Base-by-base conservation (phyloP, 2,329 filamentous ascomycete species). In the Diaporthe sp. region DNA sequence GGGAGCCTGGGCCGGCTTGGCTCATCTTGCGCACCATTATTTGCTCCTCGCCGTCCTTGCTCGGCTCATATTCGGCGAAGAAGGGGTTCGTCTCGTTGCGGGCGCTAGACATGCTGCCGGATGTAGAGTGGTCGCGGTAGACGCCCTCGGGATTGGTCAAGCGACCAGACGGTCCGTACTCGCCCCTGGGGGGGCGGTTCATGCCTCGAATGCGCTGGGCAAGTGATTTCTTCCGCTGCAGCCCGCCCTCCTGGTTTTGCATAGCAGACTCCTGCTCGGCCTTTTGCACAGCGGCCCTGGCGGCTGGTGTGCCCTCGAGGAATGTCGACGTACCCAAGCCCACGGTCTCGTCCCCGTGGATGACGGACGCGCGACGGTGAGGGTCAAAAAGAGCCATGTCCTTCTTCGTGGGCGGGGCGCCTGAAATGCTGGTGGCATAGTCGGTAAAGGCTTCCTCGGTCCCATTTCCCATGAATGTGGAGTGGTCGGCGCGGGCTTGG, bases 261-360 rank as follows among this genome's bases (percentile, higher is more conserved):
- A 93, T 90, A 25, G 88, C 89, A 75, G 94, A 84, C 79, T 92
- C 95, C 42, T 90, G 93, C 79, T 96, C 91, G 66, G 91, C 91
- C 75, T 93, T 92, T 81, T 94, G 91, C 71, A 98, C 94, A 25
- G 93, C 94, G 10, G 92, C 90, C 78, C 92, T 92, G 37, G 96
- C 94, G 37, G 96, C 97, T 19, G 97, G 96, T 1, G 97, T 94
- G 47, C 97, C 97, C 79, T 99, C 97, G 30, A 99, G 85, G 87
- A 98, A 98, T 2, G 97, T 99, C 44, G 95, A 97, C 1, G 96
- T 98, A 70, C 97, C 97, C 10, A 99, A 86, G 13, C 97, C 97
- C 75, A 94, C 86, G 4, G 91, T 93, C 83, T 97, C 92, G 72
- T 96, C 92, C 25, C 96, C 96, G 78, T 98, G 95, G 19, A 98